A percentile compares a stretch with the other conserved stretches of the same genome.
Conservation (phyloP, 2,329 filamentous ascomycete genomes). For the Alternaria angustiovoidea region DNA sequence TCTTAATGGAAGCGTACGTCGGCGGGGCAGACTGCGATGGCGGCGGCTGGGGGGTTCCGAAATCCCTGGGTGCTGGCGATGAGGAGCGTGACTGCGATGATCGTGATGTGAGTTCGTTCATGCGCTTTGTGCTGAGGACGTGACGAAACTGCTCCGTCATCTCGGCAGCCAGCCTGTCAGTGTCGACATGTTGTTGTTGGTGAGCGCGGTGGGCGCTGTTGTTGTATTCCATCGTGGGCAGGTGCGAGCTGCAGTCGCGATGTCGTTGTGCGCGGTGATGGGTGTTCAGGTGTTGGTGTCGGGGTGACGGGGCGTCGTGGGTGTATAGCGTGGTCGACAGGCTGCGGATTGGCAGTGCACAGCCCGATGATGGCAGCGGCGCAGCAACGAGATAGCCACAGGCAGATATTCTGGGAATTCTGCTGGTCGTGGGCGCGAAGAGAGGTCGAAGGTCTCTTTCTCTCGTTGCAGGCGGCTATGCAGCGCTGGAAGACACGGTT, state of each 20-base stretch:
- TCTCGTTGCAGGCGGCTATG: conserved; percentile 15
- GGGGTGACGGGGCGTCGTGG: conserved; percentile 19
- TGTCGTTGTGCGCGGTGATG: conserved; percentile 13
- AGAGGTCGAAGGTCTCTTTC: not conserved
- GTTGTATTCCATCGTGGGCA: conserved; percentile 46
- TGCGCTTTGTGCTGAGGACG: conserved; percentile 82
- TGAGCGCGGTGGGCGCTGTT: conserved; percentile 41
- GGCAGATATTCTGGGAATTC: conserved; percentile 21
- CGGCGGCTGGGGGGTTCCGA: conserved; percentile 51
- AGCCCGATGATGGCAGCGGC: conserved; percentile 33
- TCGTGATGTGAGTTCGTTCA: conserved; percentile 78
- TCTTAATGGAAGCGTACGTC: conserved; percentile 68
- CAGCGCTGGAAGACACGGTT: conserved; percentile 14
- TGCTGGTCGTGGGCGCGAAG: conserved; percentile 7
- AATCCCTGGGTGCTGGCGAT: conserved; percentile 64
- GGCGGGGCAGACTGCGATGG: conserved; percentile 56
- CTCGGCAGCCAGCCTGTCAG: conserved; percentile 68
- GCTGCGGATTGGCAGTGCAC: conserved; percentile 31
- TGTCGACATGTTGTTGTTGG: conserved; percentile 31
- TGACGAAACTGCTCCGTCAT: conserved; percentile 86
- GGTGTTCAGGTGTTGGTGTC: conserved; percentile 14
- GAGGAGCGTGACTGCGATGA: conserved; percentile 65
- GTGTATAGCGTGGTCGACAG: conserved; percentile 17
- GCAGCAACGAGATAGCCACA: conserved; percentile 25
- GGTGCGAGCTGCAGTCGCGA: conserved; percentile 29